Base-by-base conservation (phyloP, 306 rosid genomes). In the Trifolium fragiferum region DNA sequence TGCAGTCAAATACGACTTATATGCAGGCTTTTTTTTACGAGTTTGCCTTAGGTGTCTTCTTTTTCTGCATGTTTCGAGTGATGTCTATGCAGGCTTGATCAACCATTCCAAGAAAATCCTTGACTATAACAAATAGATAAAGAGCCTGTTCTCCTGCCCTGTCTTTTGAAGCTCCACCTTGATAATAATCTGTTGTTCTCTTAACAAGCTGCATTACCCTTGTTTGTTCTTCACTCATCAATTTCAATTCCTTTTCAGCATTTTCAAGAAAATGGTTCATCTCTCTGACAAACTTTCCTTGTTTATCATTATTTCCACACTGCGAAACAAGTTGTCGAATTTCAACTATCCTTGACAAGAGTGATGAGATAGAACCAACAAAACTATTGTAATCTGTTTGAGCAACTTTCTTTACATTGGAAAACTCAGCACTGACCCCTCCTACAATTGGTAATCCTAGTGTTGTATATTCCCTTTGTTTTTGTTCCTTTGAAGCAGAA, bases 391-490 rank as follows among this genome's bases (percentile, higher is more conserved):
- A 86, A 70, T 95, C 97, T 63, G 80, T 70, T 1, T 73, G 6
- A 10, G 98, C 90, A 8, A 93, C 90, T 86, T 92, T 92, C 88
- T 87, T 95, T 35, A 89, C 93, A 23, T 83, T 85, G 30, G 92
- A 83, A 77, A 92, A 92, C 76, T 90, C 96, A 0, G 90, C 43
- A 79, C 98, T 95, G n/a, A 95, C 74, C 38, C 99, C 99, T 82
- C 99, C 99, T 4, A 95, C 93, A 30, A 89, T 78, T 6, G 98
- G 93, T 66, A 95, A 80, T 71, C 99, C 99, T 21, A 95, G 64
- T 72, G 41, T 89, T 78, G 80, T 71, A 41, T 87, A 92, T 68
- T 92, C 99, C 79, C 38, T 89, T 65, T 89, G 87, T 77, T 68
- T 84, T n/a, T 89, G 90, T 62, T 90, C 98, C 32, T 75, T 74